Evolutionary conservation across 306 rosid species (phyloP).

Genomic region (Myrica gale): DNA sequence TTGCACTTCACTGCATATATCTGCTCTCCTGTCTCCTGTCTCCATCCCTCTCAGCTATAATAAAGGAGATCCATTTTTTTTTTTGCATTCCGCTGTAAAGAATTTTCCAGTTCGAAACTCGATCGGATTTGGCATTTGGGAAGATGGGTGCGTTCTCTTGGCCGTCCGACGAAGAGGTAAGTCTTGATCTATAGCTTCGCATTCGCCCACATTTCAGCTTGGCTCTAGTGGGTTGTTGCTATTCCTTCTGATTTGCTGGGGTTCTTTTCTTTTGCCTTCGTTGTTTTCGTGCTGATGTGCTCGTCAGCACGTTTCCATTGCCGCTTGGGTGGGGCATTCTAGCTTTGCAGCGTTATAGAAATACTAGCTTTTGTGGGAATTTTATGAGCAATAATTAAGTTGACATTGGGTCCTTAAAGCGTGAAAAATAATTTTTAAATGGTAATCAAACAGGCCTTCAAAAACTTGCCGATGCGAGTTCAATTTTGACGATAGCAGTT

Average conservation of each 20-base stretch:
- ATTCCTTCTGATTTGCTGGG: not conserved
- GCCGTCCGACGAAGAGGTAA: conserved; percentile 78
- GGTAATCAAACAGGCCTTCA: not conserved
- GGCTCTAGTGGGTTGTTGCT: not conserved
- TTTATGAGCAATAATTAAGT: conserved; percentile 3
- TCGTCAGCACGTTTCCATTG: not conserved
- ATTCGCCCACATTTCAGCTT: not conserved
- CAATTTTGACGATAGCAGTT: not conserved
- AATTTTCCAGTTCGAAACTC: not conserved
- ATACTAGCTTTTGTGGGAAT: not conserved
- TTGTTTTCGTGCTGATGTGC: not conserved
- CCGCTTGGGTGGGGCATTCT: conserved; percentile 3
- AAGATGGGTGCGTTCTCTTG: conserved; percentile 52
- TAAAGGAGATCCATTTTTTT: no score
- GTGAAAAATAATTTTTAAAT: not conserved
- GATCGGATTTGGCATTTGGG: conserved; percentile 2
- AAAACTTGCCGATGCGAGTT: conserved; percentile 7
- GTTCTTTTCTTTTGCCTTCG: not conserved
- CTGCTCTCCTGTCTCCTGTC: conserved; percentile 16
- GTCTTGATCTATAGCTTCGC: conserved; percentile 13
- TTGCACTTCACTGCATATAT: not conserved
- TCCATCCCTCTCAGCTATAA: conserved; percentile 2
- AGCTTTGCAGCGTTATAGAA: not conserved
- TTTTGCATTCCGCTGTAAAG: conserved; percentile 1
- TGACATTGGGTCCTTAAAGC: not conserved